Evolutionary conservation across 345 rosid species (phyloP), one percentile per base, ranked within the genome.

Genomic region (Cardamine occulta): DNA sequence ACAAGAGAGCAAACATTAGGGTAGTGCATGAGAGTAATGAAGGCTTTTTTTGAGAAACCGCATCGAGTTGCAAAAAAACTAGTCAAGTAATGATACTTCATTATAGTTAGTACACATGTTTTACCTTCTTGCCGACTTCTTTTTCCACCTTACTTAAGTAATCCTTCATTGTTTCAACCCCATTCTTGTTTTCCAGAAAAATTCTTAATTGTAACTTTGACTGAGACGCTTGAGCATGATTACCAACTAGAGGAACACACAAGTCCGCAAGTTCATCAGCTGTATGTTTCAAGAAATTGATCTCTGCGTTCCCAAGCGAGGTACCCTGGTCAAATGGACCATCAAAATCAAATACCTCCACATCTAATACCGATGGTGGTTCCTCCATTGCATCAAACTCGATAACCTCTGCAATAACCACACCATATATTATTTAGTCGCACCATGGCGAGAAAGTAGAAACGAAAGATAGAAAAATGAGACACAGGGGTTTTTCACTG

Each of bases 341-440:
- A 54, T 91, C 95, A 32, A 91, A 94, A 83, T 94, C 88, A 75
- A 88, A 94, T 59, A 91, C 93, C 79, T 94, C 97, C 72, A 88
- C 86, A 80, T 86, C 93, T 68, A 94, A 79, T 66, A 94, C 89
- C 3, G 97, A 94, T 5, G 97, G 98, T 11, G 92, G 93, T 80
- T 90, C 98, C 74, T 94, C 95, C 92, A 88, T 89, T 10, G 97
- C 96, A 80, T 94, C 96, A 79, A 94, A 91, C 85, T 91, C 97
- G 34, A 91, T 86, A 67, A 90, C 81, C 74, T 94, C 97, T 91
- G 90, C 82, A 83, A 71, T 75, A 61, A 69, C 54, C 74, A 48
- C 80, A 68, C 14, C 21, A 66, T 42, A 34, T 11, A 58, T 45
- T 31, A 8, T 31, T 37, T 45, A 56, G 44, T 74, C 37, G 49